Conservation (phyloP, 2,329 filamentous ascomycete species). For the Nectriaceae sp. region DNA sequence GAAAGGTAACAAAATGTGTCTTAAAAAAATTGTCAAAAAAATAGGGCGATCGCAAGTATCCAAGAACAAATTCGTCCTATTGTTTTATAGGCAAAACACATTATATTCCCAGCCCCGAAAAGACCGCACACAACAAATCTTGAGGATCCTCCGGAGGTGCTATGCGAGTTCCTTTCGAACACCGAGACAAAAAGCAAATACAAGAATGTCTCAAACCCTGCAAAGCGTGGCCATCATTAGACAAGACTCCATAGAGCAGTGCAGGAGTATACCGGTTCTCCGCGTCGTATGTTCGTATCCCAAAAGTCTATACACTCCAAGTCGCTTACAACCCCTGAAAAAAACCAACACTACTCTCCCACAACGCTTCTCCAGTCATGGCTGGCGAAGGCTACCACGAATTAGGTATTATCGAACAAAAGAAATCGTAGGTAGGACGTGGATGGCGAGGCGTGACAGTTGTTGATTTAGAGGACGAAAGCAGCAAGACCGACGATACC, state of each 20-base stretch:
- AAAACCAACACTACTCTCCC: conserved; percentile 33
- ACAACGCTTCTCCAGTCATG: conserved; percentile 39
- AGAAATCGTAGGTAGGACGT: conserved; percentile 43
- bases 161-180: conserved; percentile 28
- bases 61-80: conserved; percentile 28
- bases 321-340: conserved; percentile 22
- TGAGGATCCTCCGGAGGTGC: conserved; percentile 12
- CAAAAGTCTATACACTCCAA: conserved; percentile 39
- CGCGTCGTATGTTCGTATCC: conserved; percentile 39
- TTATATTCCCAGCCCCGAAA: conserved; percentile 34
- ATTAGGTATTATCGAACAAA: conserved; percentile 44
- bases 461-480: conserved; percentile 57
- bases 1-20: conserved; percentile 23
- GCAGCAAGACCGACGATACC: conserved; percentile 62
- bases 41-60: conserved; percentile 23
- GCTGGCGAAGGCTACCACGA: conserved; percentile 39
- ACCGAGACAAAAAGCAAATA: conserved; percentile 30
- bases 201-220: conserved; percentile 32
- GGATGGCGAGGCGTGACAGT: conserved; percentile 35
- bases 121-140: conserved; percentile 27
- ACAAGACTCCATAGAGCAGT: conserved; percentile 33
- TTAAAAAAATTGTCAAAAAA: conserved; percentile 20
- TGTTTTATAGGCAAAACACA: conserved; percentile 29
- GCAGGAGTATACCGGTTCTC: conserved; percentile 33
- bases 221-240: conserved; percentile 34